phyloP scores from a whole-genome alignment of 768 basidiomycete species.

The Phallus indusiatus region DNA sequence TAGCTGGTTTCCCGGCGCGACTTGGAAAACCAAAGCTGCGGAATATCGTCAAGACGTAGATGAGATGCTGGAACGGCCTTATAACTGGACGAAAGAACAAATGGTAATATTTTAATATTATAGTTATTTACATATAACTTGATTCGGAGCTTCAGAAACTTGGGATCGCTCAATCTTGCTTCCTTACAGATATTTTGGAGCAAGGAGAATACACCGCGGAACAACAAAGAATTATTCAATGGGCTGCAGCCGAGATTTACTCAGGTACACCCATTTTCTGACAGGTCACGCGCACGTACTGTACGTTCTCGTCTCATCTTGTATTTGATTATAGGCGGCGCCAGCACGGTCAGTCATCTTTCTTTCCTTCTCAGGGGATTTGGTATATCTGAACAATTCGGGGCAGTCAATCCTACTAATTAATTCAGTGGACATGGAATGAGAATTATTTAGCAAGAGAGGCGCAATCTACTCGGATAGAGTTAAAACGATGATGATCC shows the following conservation, averaged over 20 bases:
- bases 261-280: background rate
- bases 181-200: background rate
- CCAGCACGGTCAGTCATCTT: background rate
- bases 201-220: background rate
- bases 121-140: background rate
- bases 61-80: constrained; percentile 16
- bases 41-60: constrained; percentile 12
- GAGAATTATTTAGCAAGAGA: constrained; percentile 38
- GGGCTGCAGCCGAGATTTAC: background rate
- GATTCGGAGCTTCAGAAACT: background rate
- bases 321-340: background rate
- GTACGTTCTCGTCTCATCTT: background rate
- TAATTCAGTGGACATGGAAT: constrained; percentile 31
- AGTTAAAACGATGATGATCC: constrained; percentile 32
- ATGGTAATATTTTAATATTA: constrained; percentile 10
- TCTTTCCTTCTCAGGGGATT: no score
- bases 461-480: constrained; percentile 38
- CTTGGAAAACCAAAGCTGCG: constrained; percentile 18
- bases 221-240: background rate
- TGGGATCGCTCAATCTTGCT: background rate
- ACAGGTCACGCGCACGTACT: no score
- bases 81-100: constrained; percentile 8
- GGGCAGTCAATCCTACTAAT: constrained; percentile 39
- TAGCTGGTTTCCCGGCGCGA: constrained; percentile 25
- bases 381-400: no score